phyloP scores from a whole-genome alignment of 2,329 filamentous ascomycete genomes.

The Colletotrichum tamarilloi region DNA sequence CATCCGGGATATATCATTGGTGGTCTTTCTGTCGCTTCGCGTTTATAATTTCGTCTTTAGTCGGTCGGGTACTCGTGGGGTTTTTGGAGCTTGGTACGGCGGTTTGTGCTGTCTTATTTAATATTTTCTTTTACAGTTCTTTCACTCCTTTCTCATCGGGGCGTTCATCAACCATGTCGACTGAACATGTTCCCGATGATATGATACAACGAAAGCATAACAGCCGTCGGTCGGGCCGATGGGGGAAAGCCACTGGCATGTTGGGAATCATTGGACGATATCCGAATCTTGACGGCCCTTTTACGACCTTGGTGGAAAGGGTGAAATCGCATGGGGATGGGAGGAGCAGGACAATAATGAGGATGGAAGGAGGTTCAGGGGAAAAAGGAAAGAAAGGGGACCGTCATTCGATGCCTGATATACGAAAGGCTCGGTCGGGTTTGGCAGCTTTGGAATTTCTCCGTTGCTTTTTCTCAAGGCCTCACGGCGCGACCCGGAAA shows the following conservation, averaged over 20 bases:
- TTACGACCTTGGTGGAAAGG: conserved; percentile 17
- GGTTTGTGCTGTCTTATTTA: conserved; percentile 19
- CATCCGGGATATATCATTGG: conserved; percentile 15
- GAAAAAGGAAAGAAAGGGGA: not conserved
- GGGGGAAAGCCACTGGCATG: not conserved
- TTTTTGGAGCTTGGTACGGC: not conserved
- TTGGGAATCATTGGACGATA: conserved; percentile 26
- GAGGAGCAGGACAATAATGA: conserved; percentile 20
- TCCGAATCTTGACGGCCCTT: conserved; percentile 31
- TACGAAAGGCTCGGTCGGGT: conserved; percentile 15
- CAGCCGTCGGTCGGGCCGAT: conserved; percentile 2
- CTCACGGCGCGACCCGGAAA: not conserved
- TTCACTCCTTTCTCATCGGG: not conserved
- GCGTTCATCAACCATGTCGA: not conserved
- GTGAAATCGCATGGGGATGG: not conserved
- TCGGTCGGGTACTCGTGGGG: not conserved
- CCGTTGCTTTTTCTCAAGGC: not conserved
- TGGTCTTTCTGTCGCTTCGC: not conserved
- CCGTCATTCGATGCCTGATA: not conserved
- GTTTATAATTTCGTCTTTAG: conserved; percentile 5
- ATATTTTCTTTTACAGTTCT: conserved; percentile 14
- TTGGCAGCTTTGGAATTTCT: not conserved
- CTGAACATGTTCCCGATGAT: not conserved
- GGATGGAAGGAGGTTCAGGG: not conserved
- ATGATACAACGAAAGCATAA: conserved; percentile 35